Evolutionary conservation across 352 stramenopile species (phyloP).

Genomic region (Pythium pyrilobum): DNA sequence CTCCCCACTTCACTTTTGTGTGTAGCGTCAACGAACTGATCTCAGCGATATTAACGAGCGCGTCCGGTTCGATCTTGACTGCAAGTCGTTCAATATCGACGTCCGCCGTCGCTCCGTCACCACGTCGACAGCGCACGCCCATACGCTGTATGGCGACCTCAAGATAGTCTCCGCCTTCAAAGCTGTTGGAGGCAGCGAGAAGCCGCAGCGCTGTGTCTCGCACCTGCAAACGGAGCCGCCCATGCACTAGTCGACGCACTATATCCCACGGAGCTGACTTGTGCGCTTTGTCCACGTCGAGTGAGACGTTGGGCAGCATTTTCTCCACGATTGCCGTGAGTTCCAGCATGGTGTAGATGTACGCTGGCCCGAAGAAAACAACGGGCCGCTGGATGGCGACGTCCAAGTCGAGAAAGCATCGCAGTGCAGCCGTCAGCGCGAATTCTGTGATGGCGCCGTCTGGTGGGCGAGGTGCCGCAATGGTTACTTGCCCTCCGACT

Average conservation of each 20-base stretch:
- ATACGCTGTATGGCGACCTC: conserved; percentile 36
- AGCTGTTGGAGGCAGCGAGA: conserved; percentile 36
- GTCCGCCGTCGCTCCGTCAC: conserved; percentile 20
- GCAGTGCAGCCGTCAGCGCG: conserved; percentile 24
- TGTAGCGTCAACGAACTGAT: conserved; percentile 45
- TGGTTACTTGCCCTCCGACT: conserved; percentile 28
- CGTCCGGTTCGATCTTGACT: conserved; percentile 63
- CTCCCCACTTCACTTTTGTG: conserved; percentile 42
- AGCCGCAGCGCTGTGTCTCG: conserved; percentile 42
- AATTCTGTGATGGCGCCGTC: conserved; percentile 1
- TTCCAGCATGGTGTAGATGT: conserved; percentile 50
- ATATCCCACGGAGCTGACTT: conserved; percentile 48
- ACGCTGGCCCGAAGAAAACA: conserved; percentile 48
- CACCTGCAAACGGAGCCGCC: conserved; percentile 31
- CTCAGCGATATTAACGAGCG: conserved; percentile 54
- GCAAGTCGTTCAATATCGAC: conserved; percentile 41
- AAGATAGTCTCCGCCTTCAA: conserved; percentile 49
- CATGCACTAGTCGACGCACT: conserved; percentile 47
- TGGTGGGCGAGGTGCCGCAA: conserved; percentile 23
- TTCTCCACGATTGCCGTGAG: conserved; percentile 25
- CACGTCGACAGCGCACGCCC: conserved; percentile 23
- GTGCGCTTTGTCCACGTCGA: conserved; percentile 41
- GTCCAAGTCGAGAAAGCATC: conserved; percentile 38
- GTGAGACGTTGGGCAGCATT: conserved; percentile 34
- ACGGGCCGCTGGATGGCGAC: conserved; percentile 29